A percentile compares a stretch with the other conserved stretches of the same genome.
phyloP scores from a whole-genome alignment of 495 filamentous ascomycete species.

The Melanomma pulvis-pyrius region DNA sequence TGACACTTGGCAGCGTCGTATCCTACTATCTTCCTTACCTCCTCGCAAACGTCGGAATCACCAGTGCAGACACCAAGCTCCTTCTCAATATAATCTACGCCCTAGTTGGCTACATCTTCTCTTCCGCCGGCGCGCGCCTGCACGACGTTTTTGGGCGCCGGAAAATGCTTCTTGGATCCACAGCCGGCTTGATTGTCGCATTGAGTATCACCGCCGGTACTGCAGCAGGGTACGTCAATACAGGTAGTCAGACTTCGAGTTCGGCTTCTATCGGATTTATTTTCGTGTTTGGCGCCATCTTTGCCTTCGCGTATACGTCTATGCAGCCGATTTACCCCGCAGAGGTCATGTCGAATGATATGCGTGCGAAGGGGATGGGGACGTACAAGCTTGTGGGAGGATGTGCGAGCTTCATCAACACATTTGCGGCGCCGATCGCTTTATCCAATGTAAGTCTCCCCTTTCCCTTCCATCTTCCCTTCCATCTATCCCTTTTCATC shows the following conservation, averaged over 20 bases:
- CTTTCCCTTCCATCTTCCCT: not conserved
- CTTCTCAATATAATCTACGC: slow-evolving; percentile 38
- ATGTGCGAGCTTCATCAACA: slow-evolving; percentile 33
- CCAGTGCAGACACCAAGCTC: slow-evolving; percentile 14
- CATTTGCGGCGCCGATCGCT: slow-evolving; percentile 23
- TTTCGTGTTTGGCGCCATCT: slow-evolving; percentile 31
- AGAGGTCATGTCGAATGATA: slow-evolving; percentile 34
- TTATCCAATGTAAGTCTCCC: slow-evolving; percentile 14
- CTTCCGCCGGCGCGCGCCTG: slow-evolving; percentile 32
- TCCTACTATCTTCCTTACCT: slow-evolving; percentile 35
- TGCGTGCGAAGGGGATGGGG: slow-evolving; percentile 38
- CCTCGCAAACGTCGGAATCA: slow-evolving; percentile 30
- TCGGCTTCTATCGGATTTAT: slow-evolving; percentile 28
- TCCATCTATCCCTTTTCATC: too few species aligned
- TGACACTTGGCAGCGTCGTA: slow-evolving; percentile 18
- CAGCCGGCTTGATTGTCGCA: slow-evolving; percentile 24
- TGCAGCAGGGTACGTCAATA: slow-evolving; percentile 28
- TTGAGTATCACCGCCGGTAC: slow-evolving; percentile 33
- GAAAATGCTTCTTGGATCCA: slow-evolving; percentile 35
- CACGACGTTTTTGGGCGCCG: slow-evolving; percentile 36
- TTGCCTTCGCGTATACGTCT: slow-evolving; percentile 23
- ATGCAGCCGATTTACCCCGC: slow-evolving; percentile 35
- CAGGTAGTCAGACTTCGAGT: slow-evolving; percentile 17
- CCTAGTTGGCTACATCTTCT: slow-evolving; percentile 30
- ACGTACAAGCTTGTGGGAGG: slow-evolving; percentile 33